Base-by-base conservation (phyloP, 2,329 filamentous ascomycete genomes). In the Fusarium decemcellulare region DNA sequence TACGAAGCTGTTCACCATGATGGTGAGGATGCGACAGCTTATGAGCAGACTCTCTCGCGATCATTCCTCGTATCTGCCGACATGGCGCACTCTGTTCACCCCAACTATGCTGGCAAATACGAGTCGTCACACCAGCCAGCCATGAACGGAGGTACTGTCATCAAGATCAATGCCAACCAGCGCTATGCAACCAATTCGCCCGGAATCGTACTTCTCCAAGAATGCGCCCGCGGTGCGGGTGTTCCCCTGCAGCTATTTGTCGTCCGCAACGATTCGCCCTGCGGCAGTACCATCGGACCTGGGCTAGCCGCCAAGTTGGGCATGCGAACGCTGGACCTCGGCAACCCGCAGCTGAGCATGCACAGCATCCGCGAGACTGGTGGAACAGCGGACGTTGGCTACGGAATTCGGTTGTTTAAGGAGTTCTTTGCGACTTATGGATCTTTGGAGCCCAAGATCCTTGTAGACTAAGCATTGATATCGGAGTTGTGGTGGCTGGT, bases 161-260 rank as follows among this genome's bases (percentile, higher is more conserved):
- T 99, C 85, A 99, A 99, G 84, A 88, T 99, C 85, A 99, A 99
- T 78, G 96, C 96, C 68, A 99, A 98, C 80, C 94, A 96, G 73
- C 92, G 95, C 67, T 99, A 99, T 82, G 94, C 95, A 32, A 99
- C 96, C 58, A 98, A 98, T 84, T 93, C 94, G 0, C 96, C 96
- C 2, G 96, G 96, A 37, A 97, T 98, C 72, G 95, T 97, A 8
- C 85, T 99, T 36, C 81, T 99, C 11, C 93, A 98, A 81, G 95
- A 98, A 83, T 91, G 92, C 43, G 96, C 96, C 48, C 89, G 87
- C 48, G 83, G 85, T 36, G 88, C 87, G 16, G 90, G 90, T 27
- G 94, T 98, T 18, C 96, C 96, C 14, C 87, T 99, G 57, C 96
- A 99, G 83, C 85, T 98, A 40, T 98, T 98, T 76, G 96, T 99